Percentiles rank a stretch among this genome's conserved stretches.
Evolutionary conservation across 768 basidiomycete species (phyloP).

Genomic region (Solioccasus polychromus): DNA sequence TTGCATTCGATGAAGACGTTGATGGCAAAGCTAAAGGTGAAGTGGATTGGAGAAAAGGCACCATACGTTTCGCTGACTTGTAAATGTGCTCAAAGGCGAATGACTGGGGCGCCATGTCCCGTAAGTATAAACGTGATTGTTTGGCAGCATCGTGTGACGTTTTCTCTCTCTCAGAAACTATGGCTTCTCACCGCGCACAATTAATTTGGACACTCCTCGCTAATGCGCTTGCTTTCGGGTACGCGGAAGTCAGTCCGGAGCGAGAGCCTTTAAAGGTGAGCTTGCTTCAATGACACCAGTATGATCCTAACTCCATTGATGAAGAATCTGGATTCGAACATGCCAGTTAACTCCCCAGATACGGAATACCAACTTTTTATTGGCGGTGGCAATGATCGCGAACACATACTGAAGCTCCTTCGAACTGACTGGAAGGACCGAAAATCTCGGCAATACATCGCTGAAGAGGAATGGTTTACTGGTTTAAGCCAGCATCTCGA

Average conservation of each 20-base stretch:
- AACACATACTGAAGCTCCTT: constrained; percentile 9
- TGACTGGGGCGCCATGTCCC: constrained; percentile 64
- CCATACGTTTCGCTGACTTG: neutral
- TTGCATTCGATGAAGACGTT: constrained; percentile 63
- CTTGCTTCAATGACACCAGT: rapidly evolving
- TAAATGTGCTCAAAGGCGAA: constrained; percentile 42
- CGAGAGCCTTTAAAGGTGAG: constrained; percentile 49
- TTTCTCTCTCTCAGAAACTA: constrained; percentile 37
- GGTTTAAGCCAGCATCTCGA: constrained; percentile 39
- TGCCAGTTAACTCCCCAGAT: constrained; percentile 37
- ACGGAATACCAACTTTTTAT: constrained; percentile 36
- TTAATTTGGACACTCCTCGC: constrained; percentile 40
- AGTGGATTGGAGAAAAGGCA: neutral
- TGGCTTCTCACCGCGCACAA: constrained; percentile 46
- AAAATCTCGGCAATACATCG: constrained; percentile 14
- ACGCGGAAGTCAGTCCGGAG: constrained; percentile 43
- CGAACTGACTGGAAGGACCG: constrained; percentile 17
- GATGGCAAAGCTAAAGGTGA: constrained; percentile 66
- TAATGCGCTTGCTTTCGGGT: constrained; percentile 48
- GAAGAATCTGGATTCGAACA: constrained; percentile 54
- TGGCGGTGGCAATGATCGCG: constrained; percentile 18
- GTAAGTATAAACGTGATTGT: constrained; percentile 33
- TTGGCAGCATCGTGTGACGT: neutral
- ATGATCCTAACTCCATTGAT: neutral
- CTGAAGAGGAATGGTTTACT: constrained; percentile 37